phyloP scores from a whole-genome alignment of 176 grass and related monocot genomes.

The Phoenix roebelenii region DNA sequence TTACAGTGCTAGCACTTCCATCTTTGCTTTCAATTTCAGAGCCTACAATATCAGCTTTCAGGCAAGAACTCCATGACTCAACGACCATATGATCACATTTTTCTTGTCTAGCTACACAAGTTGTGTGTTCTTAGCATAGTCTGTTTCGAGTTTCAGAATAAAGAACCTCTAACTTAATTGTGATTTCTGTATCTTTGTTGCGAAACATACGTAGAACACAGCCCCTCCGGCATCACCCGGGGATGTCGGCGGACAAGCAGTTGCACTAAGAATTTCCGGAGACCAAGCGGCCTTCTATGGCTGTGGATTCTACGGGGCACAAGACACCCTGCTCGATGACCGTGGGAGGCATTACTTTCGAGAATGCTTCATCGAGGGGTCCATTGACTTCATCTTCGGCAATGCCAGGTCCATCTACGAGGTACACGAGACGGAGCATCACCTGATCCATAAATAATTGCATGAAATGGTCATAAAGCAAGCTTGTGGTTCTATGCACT shows the following conservation, averaged over 20 bases:
- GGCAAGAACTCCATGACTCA: slow-evolving; percentile 4
- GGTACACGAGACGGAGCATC: neutral
- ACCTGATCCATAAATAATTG: too few species aligned
- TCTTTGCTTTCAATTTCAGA: slow-evolving; percentile 46
- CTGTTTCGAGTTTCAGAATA: too few species aligned
- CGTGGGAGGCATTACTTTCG: slow-evolving; percentile 56
- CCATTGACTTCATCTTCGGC: slow-evolving; percentile 90
- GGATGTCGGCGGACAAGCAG: slow-evolving; percentile 52
- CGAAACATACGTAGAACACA: slow-evolving; percentile 25
- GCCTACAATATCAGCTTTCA: slow-evolving; percentile 70
- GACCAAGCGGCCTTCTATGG: slow-evolving; percentile 77
- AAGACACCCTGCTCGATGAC: slow-evolving; percentile 84
- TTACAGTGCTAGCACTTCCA: slow-evolving; percentile 48
- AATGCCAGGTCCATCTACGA: slow-evolving; percentile 58
- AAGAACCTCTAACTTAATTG: too few species aligned
- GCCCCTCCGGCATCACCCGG: slow-evolving; percentile 38
- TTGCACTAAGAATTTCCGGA: slow-evolving; percentile 52
- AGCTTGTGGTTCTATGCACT: too few species aligned
- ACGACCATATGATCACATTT: too few species aligned
- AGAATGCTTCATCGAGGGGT: slow-evolving; percentile 72
- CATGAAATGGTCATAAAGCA: too few species aligned
- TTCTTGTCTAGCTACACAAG: too few species aligned
- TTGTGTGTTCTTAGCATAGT: too few species aligned
- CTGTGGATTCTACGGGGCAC: slow-evolving; percentile 65
- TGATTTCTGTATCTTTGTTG: too few species aligned